Evolutionary conservation across 345 rosid genomes (phyloP), one percentile per base, ranked within the genome.

Genomic region (Rhodamnia argentea): DNA sequence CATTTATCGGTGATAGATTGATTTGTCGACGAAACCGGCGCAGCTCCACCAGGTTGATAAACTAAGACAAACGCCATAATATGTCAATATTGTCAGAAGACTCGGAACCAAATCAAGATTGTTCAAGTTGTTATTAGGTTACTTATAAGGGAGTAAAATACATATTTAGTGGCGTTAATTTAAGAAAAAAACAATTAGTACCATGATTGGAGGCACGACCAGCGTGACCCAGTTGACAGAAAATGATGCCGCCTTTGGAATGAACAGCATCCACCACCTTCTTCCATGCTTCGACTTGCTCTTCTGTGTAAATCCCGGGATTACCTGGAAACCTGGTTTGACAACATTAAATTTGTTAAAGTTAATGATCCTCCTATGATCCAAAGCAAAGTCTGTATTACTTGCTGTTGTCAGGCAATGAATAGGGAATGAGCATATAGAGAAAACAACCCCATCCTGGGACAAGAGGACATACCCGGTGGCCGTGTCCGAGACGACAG

Each of bases 211-310:
- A 96, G 52, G 99, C 98, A 24, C 95, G 98, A 70, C 98, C 99
- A 47, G 94, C 99, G 12, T 97, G 99, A 98, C 94, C 93, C 42
- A 96, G 82, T 78, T 97, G 99, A 90, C 95, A 96, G 87, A 97
- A 95, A 60, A 93, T 92, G 86, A 96, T 83, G 89, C 93, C 89
- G 12, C 98, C 99, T 86, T 92, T 92, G 52, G 94, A 92, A 84
- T 97, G 99, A 90, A 92, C 97, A 12, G 94, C 96, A 22, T 91
- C 91, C 76, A 94, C 98, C 60, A 96, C 94, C 55, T 86, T 87
- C 91, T 89, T 97, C 98, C 99, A 97, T 85, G 96, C 96, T 47
- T 94, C 91, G 27, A 94, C 95, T 86, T 96, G 99, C 88, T 96
- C 96, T 22, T 93, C 95, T 0, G 90, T 83, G 90, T 94, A 97